These are phyloP conservation scores for Aschersonia sp. DNA, from an alignment of 2,329 filamentous ascomycete genomes.

Conservation along the genomic window DNA sequence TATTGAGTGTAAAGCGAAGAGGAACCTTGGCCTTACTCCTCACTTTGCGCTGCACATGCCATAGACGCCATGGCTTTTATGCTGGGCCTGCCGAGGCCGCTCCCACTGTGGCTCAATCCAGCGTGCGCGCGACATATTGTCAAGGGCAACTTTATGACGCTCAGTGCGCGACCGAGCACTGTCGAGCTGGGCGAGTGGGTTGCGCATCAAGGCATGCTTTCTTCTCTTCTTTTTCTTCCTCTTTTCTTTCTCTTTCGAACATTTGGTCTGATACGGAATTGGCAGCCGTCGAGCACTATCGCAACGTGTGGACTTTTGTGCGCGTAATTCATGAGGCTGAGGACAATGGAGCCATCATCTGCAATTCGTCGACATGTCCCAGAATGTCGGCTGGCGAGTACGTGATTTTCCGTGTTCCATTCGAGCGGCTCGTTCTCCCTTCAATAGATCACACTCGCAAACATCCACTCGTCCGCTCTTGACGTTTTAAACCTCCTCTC, in stretches of 20 bases:
- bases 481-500: no score
- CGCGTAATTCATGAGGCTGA: constrained; percentile 79
- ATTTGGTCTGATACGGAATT: not conserved
- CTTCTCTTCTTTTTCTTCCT: not conserved
- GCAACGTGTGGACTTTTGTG: constrained; percentile 78
- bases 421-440: not conserved
- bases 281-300: constrained; percentile 80
- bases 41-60: no score
- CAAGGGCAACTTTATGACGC: constrained; percentile 92
- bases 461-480: no score
- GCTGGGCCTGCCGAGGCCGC: constrained; percentile 32
- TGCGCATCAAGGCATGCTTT: constrained; percentile 70
- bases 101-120: constrained; percentile 65
- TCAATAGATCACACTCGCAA: no score
- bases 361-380: constrained; percentile 71
- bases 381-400: constrained; percentile 88
- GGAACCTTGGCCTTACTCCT: no score
- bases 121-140: constrained; percentile 74
- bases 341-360: constrained; percentile 61
- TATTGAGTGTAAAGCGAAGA: no score
- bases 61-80: no score
- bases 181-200: constrained; percentile 93
- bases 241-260: not conserved
- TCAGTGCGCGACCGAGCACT: constrained; percentile 87
- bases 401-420: not conserved